These are phyloP conservation scores for Takakia lepidozioides DNA, from an alignment of 225 moss, liverwort and hornwort species.

Conservation along the genomic window DNA sequence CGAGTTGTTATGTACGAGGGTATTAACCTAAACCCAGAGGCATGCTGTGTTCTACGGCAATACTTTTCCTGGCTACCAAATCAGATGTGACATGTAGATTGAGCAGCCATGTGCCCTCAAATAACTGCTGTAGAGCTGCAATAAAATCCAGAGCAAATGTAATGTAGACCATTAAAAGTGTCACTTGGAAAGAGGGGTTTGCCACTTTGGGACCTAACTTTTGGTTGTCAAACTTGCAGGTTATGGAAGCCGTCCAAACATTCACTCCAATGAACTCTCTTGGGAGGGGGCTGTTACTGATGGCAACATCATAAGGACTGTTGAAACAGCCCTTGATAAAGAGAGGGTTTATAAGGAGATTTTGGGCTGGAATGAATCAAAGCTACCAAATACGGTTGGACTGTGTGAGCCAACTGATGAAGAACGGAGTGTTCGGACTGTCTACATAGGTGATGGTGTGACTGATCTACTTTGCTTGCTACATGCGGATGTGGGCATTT, in stretches of 20 bases:
- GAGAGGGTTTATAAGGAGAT: slow-evolving; percentile 33
- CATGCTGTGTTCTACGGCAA: background rate
- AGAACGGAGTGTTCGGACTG: slow-evolving; percentile 11
- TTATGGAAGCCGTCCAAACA: slow-evolving; percentile 25
- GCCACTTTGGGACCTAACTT: too few relatives aligned
- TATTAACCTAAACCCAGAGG: too few relatives aligned
- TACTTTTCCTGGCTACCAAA: too few relatives aligned
- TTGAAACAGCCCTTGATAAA: slow-evolving; percentile 77
- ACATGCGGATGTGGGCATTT: slow-evolving; percentile 64
- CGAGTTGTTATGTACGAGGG: too few relatives aligned
- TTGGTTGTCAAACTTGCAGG: too few relatives aligned
- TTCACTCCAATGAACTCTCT: slow-evolving; percentile 65
- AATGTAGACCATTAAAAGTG: too few relatives aligned
- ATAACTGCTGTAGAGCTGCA: too few relatives aligned
- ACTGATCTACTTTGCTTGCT: slow-evolving; percentile 79
- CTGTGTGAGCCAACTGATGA: slow-evolving; percentile 1
- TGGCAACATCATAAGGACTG: slow-evolving; percentile 42
- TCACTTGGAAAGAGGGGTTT: too few relatives aligned
- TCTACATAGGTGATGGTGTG: slow-evolving; percentile 75
- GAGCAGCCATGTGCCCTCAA: too few relatives aligned
- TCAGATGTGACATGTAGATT: too few relatives aligned
- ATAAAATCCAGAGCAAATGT: too few relatives aligned
- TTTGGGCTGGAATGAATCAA: slow-evolving; percentile 8
- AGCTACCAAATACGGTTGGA: too few relatives aligned
- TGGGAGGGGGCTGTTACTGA: slow-evolving; percentile 36